Base-by-base conservation (phyloP, 495 filamentous ascomycete species). In the Neurospora sp. region DNA sequence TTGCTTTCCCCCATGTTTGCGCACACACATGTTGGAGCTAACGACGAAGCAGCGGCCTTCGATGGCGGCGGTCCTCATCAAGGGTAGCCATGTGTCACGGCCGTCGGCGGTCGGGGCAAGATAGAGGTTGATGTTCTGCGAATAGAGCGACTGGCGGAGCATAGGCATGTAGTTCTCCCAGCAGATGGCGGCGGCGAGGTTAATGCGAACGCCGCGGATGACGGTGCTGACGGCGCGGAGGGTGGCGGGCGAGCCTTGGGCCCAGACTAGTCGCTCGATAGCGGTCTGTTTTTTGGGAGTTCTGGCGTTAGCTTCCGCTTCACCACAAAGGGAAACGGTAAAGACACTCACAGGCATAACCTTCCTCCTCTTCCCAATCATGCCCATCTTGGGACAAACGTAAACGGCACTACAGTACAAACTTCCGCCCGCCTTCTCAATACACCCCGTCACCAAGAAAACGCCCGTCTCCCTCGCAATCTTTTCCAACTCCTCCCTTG, bases 121-220 rank as follows among this genome's bases (percentile, higher is more conserved):
- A 77, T 96, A 98, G 27, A 98, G 84, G 78, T 95, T 97, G 72
- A 97, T 91, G 78, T 97, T 96, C 81, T 98, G 95, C 3, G 88
- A 86, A 77, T 98, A 98, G 20, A 98, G 85, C 27, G 89, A 76
- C 69, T 86, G 85, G 5, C 85, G 81, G 1, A 98, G 86, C 22
- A 98, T 83, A 0, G 95, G 95, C 95, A 98, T 98, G 78, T 93
- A 97, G 75, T 93, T 98, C 81, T 98, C 95, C 95, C 95, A 98
- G 84, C 95, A 98, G 53, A 98, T 96, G 2, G 94, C 95, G 0
- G 93, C 89, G 0, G 89, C 95, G 8, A 97, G 82, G 18, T 90
- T 94, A 22, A 98, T 82, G 61, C 87, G 88, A 16, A 95, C 88
- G 27, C 92, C 93, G 27, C 89, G 88, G 73, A 98, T 91, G n/a